Percentiles rank a stretch among this genome's conserved stretches.
Conservation (phyloP, 768 basidiomycete genomes). For the Phlebiopsis flavidoalba region DNA sequence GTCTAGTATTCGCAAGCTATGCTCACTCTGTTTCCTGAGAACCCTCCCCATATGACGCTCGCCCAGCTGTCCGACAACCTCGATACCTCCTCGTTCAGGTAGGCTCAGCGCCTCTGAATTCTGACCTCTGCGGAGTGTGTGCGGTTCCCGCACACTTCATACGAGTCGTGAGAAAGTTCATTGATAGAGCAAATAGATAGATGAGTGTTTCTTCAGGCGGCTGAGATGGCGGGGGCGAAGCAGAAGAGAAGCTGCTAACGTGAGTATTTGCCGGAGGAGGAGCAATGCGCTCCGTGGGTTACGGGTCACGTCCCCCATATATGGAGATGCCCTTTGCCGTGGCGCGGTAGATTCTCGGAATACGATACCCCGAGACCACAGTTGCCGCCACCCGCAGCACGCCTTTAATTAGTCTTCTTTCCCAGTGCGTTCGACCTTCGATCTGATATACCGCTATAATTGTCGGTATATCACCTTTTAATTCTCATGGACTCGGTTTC, state of each 20-base stretch:
- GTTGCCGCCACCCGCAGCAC: neutral
- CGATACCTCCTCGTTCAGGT: slow-evolving; percentile 83
- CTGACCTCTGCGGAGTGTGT: slow-evolving; percentile 40
- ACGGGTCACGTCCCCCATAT: neutral
- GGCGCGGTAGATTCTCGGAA: neutral
- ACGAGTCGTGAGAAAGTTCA: slow-evolving; percentile 78
- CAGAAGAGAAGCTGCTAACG: neutral
- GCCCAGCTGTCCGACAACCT: slow-evolving; percentile 86
- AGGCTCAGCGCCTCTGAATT: slow-evolving; percentile 36
- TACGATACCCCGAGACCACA: neutral
- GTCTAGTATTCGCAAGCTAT: neutral
- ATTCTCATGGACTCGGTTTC: neutral
- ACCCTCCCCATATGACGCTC: slow-evolving; percentile 87
- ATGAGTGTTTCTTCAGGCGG: neutral
- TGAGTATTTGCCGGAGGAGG: neutral
- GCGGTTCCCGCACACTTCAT: slow-evolving; percentile 48
- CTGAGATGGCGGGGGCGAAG: neutral
- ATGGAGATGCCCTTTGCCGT: neutral
- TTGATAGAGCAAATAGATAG: slow-evolving; percentile 19
- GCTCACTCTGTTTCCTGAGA: slow-evolving; percentile 81
- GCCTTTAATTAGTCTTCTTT: too few species aligned
- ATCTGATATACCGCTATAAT: too few species aligned
- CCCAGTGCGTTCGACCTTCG: too few species aligned
- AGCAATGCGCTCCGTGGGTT: neutral
- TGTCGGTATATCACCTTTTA: neutral